These are phyloP conservation scores for Lachnellula occidentalis DNA, from an alignment of 2,329 filamentous ascomycete genomes.

Conservation along the genomic window DNA sequence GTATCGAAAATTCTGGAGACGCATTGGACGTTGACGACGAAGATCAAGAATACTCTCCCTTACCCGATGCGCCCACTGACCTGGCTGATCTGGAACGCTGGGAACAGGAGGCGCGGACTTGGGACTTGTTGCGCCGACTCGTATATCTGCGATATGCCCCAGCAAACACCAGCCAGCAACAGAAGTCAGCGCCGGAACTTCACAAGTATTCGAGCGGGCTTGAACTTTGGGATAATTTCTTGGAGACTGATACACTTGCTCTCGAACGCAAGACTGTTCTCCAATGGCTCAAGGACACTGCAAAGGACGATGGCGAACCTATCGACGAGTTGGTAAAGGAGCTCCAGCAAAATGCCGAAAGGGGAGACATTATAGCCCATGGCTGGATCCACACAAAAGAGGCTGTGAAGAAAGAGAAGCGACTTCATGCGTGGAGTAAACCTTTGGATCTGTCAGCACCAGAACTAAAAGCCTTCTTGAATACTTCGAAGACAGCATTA, in stretches of 20 bases:
- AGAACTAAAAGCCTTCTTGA: slow-evolving; percentile 51
- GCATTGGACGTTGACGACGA: slow-evolving; percentile 43
- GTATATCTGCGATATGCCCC: slow-evolving; percentile 61
- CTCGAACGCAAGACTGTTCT: slow-evolving; percentile 75
- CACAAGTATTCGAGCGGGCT: slow-evolving; percentile 53
- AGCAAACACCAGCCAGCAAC: slow-evolving; percentile 13
- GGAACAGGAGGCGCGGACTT: slow-evolving; percentile 82
- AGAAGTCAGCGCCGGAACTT: slow-evolving; percentile 23
- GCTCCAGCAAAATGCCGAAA: slow-evolving; percentile 68
- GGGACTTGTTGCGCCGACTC: slow-evolving; percentile 66
- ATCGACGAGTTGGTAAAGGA: slow-evolving; percentile 73
- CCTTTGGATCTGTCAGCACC: slow-evolving; percentile 58
- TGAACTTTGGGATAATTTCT: slow-evolving; percentile 67
- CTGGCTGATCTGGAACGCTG: slow-evolving; percentile 55
- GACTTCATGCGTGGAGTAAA: slow-evolving; percentile 62
- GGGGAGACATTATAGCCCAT: slow-evolving; percentile 75
- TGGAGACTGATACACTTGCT: slow-evolving; percentile 66
- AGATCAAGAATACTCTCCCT: slow-evolving; percentile 41
- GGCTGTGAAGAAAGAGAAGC: slow-evolving; percentile 85
- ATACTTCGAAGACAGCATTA: slow-evolving; percentile 52
- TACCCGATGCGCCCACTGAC: slow-evolving; percentile 27
- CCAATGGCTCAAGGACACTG: slow-evolving; percentile 79
- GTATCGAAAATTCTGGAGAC: slow-evolving; percentile 25
- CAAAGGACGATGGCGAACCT: slow-evolving; percentile 60
- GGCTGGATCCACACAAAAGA: slow-evolving; percentile 91